phyloP scores from a whole-genome alignment of 2,329 filamentous ascomycete genomes.

The Elsinoe ampelina region DNA sequence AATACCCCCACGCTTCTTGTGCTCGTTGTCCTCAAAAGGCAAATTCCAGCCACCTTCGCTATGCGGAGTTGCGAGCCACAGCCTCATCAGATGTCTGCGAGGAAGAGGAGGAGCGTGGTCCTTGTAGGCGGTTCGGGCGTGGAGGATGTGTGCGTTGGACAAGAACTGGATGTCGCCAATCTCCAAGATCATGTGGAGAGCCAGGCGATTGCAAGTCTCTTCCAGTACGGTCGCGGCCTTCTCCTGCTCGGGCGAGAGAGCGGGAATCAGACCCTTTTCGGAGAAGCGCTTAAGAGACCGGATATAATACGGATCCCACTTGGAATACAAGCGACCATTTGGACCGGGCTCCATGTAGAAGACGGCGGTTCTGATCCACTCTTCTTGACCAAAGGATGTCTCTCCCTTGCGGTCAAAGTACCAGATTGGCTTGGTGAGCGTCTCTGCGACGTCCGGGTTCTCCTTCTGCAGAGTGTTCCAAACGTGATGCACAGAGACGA shows the following conservation, averaged over 20 bases:
- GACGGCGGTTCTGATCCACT: slow-evolving; percentile 62
- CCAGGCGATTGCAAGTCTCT: slow-evolving; percentile 61
- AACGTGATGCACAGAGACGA: slow-evolving; percentile 68
- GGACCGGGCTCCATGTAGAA: slow-evolving; percentile 66
- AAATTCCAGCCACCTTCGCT: slow-evolving; percentile 75
- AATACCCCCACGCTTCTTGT: slow-evolving; percentile 82
- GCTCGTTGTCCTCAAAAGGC: slow-evolving; percentile 68
- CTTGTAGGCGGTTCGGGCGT: slow-evolving; percentile 72
- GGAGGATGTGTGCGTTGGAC: slow-evolving; percentile 69
- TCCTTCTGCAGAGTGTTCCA: slow-evolving; percentile 71
- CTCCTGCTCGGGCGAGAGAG: slow-evolving; percentile 58
- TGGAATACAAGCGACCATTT: slow-evolving; percentile 62
- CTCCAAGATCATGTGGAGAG: slow-evolving; percentile 77
- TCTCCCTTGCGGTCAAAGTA: slow-evolving; percentile 91
- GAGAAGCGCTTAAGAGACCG: slow-evolving; percentile 66
- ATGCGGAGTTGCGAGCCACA: slow-evolving; percentile 79
- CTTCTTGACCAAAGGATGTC: slow-evolving; percentile 61
- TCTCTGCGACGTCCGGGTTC: slow-evolving; percentile 67
- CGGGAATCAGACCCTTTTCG: slow-evolving; percentile 61
- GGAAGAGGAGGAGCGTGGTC: slow-evolving; percentile 60
- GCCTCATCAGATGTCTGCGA: slow-evolving; percentile 66
- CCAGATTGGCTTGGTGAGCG: slow-evolving; percentile 70
- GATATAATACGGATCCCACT: slow-evolving; percentile 88
- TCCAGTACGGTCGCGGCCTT: slow-evolving; percentile 63
- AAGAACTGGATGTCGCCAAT: slow-evolving; percentile 85